A percentile compares a stretch with the other conserved stretches of the same genome.
phyloP scores from a whole-genome alignment of 495 filamentous ascomycete species.

The Bacidia gigantensis region DNA sequence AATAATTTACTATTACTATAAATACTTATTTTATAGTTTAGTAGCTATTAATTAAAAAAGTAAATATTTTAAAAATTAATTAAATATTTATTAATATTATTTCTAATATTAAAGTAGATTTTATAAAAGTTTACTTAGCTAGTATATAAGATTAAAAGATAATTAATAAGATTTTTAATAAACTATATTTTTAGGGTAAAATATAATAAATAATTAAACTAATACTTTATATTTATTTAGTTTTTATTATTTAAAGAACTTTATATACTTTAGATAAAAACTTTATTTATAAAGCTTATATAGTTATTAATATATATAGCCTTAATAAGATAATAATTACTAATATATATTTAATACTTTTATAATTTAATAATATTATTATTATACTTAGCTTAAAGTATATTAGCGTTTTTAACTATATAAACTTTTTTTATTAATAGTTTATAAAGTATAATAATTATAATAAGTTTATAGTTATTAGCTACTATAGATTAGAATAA shows the following conservation, averaged over 20 bases:
- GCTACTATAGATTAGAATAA: background rate
- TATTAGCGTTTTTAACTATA: constrained; percentile 6
- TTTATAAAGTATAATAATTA: background rate
- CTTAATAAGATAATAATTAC: constrained; percentile 3
- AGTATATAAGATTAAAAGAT: background rate
- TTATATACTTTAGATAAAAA: background rate
- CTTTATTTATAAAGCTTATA: background rate
- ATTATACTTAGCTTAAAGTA: constrained; percentile 2
- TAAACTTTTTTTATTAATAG: constrained; percentile 8
- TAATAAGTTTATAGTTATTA: constrained; percentile 7
- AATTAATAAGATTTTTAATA: constrained; percentile 8
- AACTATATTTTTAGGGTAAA: constrained; percentile 1
- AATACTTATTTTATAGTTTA: background rate
- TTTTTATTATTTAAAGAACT: constrained; percentile 3
- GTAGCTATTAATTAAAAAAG: background rate
- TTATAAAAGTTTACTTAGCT: background rate
- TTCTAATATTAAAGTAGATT: background rate
- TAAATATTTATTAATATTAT: background rate
- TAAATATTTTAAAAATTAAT: background rate
- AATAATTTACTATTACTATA: background rate
- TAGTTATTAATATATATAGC: constrained; percentile 7
- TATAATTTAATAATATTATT: constrained; percentile 7
- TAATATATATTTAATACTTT: background rate
- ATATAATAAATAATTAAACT: background rate
- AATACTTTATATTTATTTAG: background rate